Base-by-base conservation (phyloP, 441 rosid species). In the Populus hybrid region DNA sequence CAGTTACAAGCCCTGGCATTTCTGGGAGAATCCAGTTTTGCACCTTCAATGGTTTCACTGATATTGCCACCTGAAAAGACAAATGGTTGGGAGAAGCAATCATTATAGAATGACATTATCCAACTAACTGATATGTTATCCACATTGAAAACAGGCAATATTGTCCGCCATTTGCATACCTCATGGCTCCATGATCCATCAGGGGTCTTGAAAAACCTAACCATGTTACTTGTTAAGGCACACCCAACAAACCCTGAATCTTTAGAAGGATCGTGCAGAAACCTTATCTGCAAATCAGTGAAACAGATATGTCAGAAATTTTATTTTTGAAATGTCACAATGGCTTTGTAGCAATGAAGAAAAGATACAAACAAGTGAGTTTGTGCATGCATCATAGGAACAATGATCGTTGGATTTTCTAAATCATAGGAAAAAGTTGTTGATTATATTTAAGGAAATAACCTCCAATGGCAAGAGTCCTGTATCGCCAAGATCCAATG, bases 1-100 rank as follows among this genome's bases (percentile, higher is more conserved):
- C 97, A 0, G 98, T 92, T 72, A 94, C 86, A 24, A 94, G 95
- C 77, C 97, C 97, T 0, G 97, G 98, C 97, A 94, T 91, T 79
- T 91, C 94, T 9, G 98, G 97, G 75, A 92, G 95, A 76, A 92
- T 87, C 98, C 98, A 94, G 84, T 94, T 92, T 80, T 85, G 90
- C 83, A 94, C 97, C 88, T 92, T 91, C 83, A 92, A 46, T 0
- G 98, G 89, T 81, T 89, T 85, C 61, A 91, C 97, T 59, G 85
- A 82, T 75, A 91, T 85, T 36, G 86, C 97, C 70, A 92, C 83
- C 98, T 94, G 86, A 76, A 84, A 64, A 69, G 72, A 72, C 74
- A 71, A 38, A 65, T 30, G 4, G 10, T 32, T 30, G 68, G 34
- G 65, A 38, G 38, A 32, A 14, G 36, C 35, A 9, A 23, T 9